Base-by-base conservation (phyloP, 768 basidiomycete species). In the Suillus bovinus region DNA sequence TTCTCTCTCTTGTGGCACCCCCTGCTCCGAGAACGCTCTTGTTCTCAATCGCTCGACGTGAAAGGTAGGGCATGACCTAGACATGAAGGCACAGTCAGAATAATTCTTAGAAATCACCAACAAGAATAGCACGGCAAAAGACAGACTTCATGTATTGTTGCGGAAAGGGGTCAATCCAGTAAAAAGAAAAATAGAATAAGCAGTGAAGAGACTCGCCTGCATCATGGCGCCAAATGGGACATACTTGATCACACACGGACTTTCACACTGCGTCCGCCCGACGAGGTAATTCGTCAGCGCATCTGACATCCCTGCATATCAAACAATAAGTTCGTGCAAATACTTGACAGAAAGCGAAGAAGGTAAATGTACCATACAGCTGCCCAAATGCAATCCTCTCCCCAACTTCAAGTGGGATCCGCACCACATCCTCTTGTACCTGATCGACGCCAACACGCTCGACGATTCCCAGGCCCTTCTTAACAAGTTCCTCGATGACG, bases 41-140 rank as follows among this genome's bases (percentile, higher is more conserved):
- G 79, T 98, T 97, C 85, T 97, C 95, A 50, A 94, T 87, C 1
- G 94, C 95, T 17, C 96, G 82, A 36, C 94, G 83, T 44, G 89
- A 83, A 10, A 97, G 83, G 72, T 96, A 98, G 0, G 96, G 94
- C 86, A 97, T 89, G 11, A 94, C 90, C 86, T 90, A 58, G 29
- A 47, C 61, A 58, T 38, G 61, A 39, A 10, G 16, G 17, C 36
- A 22, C 72, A 59, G 65, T 71, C 64, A 34, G 22, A 67, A 55
- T 47, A 11, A 34, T 38, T 5, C 36, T 24, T 17, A n/a, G 4
- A 38, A 17, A 7, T 22, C 10, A n/a, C 20, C 31, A 34, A 22
- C 20, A 31, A 52, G 8, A 58, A 52, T 11, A n/a, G 14, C 36
- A 33, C 16, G 8, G n/a, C 0, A 14, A 22, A 55, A 50, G 27